phyloP scores from a whole-genome alignment of 306 rosid genomes.

The Albizia julibrissin region DNA sequence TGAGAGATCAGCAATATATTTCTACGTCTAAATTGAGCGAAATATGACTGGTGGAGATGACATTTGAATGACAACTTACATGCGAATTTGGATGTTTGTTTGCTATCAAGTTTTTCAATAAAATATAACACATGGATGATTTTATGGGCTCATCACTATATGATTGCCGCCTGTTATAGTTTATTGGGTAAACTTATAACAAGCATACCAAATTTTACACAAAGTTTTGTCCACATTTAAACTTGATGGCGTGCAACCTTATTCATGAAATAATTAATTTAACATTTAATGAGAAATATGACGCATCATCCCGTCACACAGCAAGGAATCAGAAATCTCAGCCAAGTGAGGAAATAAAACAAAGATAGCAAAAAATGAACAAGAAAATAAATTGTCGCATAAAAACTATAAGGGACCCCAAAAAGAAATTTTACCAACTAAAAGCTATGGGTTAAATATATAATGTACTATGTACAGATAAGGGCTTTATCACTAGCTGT shows the following conservation, averaged over 20 bases:
- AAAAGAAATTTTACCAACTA: neutral
- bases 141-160: neutral
- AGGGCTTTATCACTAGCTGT: neutral
- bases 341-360: neutral
- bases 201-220: neutral
- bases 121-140: neutral
- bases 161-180: neutral
- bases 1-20: neutral
- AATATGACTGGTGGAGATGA: neutral
- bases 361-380: neutral
- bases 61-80: neutral
- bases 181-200: neutral
- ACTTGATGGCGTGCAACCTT: neutral
- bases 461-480: neutral
- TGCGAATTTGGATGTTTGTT: neutral
- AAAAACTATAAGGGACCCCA: neutral
- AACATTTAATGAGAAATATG: neutral
- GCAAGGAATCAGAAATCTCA: neutral
- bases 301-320: neutral
- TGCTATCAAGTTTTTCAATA: neutral
- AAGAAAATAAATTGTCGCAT: neutral
- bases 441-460: constrained; percentile 7
- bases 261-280: neutral
- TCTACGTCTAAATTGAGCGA: neutral
- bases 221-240: neutral